These are phyloP conservation scores for Nymphaea colorata DNA, from an alignment of 164 flowering plant genomes.

Conservation along the genomic window DNA sequence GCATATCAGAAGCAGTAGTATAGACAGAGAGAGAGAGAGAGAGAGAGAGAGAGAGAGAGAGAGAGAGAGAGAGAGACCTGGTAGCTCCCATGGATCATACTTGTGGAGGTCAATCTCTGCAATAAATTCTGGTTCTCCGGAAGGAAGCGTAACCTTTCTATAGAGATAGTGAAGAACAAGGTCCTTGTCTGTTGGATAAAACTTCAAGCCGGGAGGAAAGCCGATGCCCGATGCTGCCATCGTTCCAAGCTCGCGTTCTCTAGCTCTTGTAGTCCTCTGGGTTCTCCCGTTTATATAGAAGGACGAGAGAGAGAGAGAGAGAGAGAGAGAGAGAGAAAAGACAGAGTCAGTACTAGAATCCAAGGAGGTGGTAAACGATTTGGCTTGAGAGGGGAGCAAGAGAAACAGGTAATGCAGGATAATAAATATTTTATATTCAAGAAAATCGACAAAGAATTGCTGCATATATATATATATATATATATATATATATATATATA, in stretches of 20 bases:
- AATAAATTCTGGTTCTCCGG: conserved; percentile 65
- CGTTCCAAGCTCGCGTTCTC: background rate
- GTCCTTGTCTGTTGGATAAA: conserved; percentile 75
- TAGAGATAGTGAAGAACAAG: conserved; percentile 75
- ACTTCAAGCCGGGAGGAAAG: conserved; percentile 81
- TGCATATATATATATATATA: no score
- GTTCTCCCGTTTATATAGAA: conserved; percentile 14
- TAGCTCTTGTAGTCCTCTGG: background rate
- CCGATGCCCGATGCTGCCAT: conserved; percentile 32
- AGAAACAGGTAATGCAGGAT: no score
- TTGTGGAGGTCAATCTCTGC: conserved; percentile 69
- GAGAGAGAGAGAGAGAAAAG: conserved; percentile 13
- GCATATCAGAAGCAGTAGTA: no score
- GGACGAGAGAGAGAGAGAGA: conserved; percentile 2
- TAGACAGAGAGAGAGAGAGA: no score
- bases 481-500: no score
- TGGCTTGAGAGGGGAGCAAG: background rate
- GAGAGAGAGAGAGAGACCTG: background rate
- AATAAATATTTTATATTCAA: no score
- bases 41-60: no score
- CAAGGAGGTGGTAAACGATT: background rate
- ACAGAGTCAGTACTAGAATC: conserved; percentile 2
- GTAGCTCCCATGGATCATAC: conserved; percentile 88
- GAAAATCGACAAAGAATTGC: no score
- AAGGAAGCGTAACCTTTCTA: conserved; percentile 48